Evolutionary conservation across 495 filamentous ascomycete species (phyloP).

Genomic region (Podospora tetraspora): DNA sequence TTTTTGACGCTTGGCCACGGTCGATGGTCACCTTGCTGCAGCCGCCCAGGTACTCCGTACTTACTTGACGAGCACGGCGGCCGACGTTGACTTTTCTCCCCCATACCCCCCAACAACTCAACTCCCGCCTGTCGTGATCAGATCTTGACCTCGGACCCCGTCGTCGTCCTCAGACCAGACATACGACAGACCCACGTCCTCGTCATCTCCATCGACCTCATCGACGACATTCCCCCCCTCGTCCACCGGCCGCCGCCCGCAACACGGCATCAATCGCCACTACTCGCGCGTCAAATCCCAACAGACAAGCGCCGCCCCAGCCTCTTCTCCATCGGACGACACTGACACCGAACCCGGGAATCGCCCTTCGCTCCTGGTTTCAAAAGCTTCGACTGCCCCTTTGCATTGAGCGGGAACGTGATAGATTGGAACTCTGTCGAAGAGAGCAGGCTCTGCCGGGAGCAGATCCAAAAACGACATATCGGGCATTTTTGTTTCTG

Average conservation of each 20-base stretch:
- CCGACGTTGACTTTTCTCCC: slow-evolving; percentile 11
- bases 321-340: neutral
- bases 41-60: slow-evolving; percentile 13
- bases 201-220: neutral
- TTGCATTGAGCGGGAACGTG: neutral
- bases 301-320: neutral
- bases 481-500: slow-evolving; percentile 11
- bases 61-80: slow-evolving; percentile 11
- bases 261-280: neutral
- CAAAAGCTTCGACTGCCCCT: neutral
- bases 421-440: too few species aligned
- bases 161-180: neutral
- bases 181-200: neutral
- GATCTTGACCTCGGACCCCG: neutral
- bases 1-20: slow-evolving; percentile 16
- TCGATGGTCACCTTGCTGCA: slow-evolving; percentile 10
- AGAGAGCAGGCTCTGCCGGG: slow-evolving; percentile 9
- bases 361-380: neutral
- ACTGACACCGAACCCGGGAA: neutral
- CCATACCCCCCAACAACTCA: slow-evolving; percentile 1
- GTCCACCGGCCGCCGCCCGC: neutral
- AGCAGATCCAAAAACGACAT: slow-evolving; percentile 13
- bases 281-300: neutral
- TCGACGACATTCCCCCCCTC: neutral
- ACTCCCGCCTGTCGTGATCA: neutral